Conservation (phyloP, 140 eudicot species). For the Cichorium intybus region DNA sequence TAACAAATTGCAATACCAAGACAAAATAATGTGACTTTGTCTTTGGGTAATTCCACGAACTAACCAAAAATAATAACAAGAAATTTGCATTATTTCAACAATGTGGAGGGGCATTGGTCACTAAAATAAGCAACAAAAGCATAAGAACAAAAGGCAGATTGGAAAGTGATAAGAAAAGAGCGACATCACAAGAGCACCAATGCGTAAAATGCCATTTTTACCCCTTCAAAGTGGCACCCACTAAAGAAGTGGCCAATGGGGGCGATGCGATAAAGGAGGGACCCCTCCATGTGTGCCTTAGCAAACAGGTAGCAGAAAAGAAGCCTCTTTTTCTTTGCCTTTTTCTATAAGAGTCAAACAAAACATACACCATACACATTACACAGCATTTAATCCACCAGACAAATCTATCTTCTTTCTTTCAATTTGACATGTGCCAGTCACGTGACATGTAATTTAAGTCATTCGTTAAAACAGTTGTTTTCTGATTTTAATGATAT, state of each 20-base stretch:
- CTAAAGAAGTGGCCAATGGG: constrained; percentile 13
- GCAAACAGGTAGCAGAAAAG: constrained; percentile 24
- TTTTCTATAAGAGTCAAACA: constrained; percentile 22
- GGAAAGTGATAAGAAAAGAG: constrained; percentile 25
- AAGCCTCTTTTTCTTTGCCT: constrained; percentile 13
- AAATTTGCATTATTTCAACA: neutral
- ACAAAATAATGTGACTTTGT: neutral
- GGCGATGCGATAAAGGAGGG: constrained; percentile 18
- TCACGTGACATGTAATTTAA: constrained; percentile 16
- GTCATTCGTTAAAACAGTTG: neutral
- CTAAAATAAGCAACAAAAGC: constrained; percentile 10
- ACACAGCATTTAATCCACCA: constrained; percentile 11
- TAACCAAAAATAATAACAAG: constrained; percentile 7
- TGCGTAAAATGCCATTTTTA: constrained; percentile 28
- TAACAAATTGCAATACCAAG: neutral
- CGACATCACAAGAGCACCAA: constrained; percentile 14
- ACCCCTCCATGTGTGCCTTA: constrained; percentile 37
- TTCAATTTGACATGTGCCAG: neutral
- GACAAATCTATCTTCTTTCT: constrained; percentile 17
- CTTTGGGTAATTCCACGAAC: neutral
- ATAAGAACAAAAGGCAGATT: constrained; percentile 17
- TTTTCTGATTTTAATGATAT: neutral
- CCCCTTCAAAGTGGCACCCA: constrained; percentile 29
- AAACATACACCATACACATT: constrained; percentile 4
- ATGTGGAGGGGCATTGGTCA: constrained; percentile 29